phyloP scores from a whole-genome alignment of 1,139 yeast species.

The Spencermartinsiella ligniputridi region DNA sequence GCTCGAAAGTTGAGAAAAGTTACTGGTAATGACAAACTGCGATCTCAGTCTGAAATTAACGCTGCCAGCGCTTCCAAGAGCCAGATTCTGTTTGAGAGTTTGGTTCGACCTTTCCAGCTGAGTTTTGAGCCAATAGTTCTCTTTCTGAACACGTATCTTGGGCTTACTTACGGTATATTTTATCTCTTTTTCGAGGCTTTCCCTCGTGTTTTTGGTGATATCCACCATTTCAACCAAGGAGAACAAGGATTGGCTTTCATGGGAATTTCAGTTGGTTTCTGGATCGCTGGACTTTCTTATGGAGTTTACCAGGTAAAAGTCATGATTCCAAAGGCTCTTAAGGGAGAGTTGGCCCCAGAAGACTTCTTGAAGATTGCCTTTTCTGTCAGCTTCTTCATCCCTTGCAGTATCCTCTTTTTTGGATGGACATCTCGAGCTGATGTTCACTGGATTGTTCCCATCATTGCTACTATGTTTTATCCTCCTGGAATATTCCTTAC shows the following conservation, averaged over 20 bases:
- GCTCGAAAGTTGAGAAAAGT: conserved; percentile 37
- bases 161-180: conserved; percentile 48
- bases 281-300: conserved; percentile 17
- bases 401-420: conserved; percentile 44
- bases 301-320: not conserved
- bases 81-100: conserved; percentile 41
- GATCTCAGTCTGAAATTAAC: conserved; percentile 53
- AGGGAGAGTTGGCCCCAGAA: conserved; percentile 37
- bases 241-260: conserved; percentile 45
- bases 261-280: conserved; percentile 42
- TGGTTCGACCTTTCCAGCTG: conserved; percentile 41
- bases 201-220: conserved; percentile 48
- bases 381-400: conserved; percentile 50
- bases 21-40: conserved; percentile 53
- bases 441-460: conserved; percentile 76
- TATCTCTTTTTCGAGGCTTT: no score
- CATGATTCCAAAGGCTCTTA: not conserved
- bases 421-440: conserved; percentile 55
- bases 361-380: conserved; percentile 34
- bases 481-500: conserved; percentile 69
- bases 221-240: conserved; percentile 42
- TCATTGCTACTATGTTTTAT: conserved; percentile 68
- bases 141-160: conserved; percentile 41
- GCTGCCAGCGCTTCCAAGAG: conserved; percentile 36
- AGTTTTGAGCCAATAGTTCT: conserved; percentile 17